A percentile compares a stretch with the other conserved stretches of the same genome.
Conservation (phyloP, 805 yeast species). For the Scheffersomyces lignosus region DNA sequence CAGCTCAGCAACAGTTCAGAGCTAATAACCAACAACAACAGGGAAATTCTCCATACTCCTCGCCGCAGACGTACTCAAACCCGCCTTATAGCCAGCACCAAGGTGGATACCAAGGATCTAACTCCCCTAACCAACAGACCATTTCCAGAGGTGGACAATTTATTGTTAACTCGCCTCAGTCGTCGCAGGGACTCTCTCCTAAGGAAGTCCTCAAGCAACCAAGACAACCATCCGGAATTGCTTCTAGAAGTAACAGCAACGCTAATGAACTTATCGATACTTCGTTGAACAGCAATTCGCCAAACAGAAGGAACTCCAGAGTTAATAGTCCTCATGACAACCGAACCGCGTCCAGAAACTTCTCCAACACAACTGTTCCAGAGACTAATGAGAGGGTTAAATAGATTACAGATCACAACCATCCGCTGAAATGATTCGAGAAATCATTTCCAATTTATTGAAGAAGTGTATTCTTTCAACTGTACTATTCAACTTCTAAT, state of each 20-base stretch:
- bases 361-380: no score
- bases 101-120: slow-evolving; percentile 1
- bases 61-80: slow-evolving; percentile 19
- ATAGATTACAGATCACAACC: no score
- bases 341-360: background rate
- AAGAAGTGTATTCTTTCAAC: no score
- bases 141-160: slow-evolving; percentile 18
- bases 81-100: slow-evolving; percentile 12
- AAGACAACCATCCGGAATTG: slow-evolving; percentile 1
- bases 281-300: background rate
- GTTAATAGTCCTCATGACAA: background rate
- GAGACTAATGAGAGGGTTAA: no score
- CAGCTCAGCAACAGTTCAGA: slow-evolving; percentile 2
- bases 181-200: slow-evolving; percentile 31
- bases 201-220: slow-evolving; percentile 24
- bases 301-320: background rate
- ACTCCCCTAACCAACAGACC: slow-evolving; percentile 5
- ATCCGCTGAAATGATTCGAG: no score
- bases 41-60: slow-evolving; percentile 14
- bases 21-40: slow-evolving; percentile 4
- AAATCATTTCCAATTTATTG: no score
- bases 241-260: background rate
- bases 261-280: background rate
- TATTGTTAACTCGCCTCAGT: slow-evolving; percentile 24
- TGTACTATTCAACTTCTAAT: no score